These are phyloP conservation scores for Penicillium canariense DNA, from an alignment of 495 filamentous ascomycete genomes.

Conservation along the genomic window DNA sequence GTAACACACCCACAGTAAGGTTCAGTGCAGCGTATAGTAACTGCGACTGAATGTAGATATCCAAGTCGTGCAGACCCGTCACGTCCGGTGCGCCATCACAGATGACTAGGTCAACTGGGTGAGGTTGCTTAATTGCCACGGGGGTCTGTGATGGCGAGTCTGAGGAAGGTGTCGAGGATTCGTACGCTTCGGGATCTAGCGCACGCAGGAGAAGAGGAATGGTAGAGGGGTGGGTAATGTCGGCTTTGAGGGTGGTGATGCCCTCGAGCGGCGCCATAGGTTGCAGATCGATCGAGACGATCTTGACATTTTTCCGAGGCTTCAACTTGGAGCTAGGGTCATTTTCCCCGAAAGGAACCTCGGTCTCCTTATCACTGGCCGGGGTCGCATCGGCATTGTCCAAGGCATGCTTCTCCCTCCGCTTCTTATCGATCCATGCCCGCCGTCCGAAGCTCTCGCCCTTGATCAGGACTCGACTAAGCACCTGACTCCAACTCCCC, in stretches of 20 bases:
- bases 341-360: conserved; percentile 28
- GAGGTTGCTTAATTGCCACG: conserved; percentile 46
- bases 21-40: conserved; percentile 92
- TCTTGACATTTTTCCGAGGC: conserved; percentile 76
- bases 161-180: conserved; percentile 44
- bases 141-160: conserved; percentile 21
- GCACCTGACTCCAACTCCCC: conserved; percentile 94
- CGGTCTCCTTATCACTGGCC: conserved; percentile 24
- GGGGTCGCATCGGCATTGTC: conserved; percentile 31
- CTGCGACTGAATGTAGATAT: conserved; percentile 96
- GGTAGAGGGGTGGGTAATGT: conserved; percentile 96
- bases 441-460: conserved; percentile 82
- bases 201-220: conserved; percentile 83
- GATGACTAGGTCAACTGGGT: conserved; percentile 87
- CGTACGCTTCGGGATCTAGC: conserved; percentile 72
- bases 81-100: conserved; percentile 96
- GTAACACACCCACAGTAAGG: conserved; percentile 84
- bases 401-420: conserved; percentile 46
- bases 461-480: conserved; percentile 88
- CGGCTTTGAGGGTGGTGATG: conserved; percentile 85
- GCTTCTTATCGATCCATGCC: conserved; percentile 81
- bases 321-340: conserved; percentile 39
- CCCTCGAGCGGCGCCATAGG: conserved; percentile 92
- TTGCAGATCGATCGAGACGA: conserved; percentile 92
- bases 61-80: conserved; percentile 92